Conservation (phyloP, 129 eudicot genomes). For the Centella asiatica region DNA sequence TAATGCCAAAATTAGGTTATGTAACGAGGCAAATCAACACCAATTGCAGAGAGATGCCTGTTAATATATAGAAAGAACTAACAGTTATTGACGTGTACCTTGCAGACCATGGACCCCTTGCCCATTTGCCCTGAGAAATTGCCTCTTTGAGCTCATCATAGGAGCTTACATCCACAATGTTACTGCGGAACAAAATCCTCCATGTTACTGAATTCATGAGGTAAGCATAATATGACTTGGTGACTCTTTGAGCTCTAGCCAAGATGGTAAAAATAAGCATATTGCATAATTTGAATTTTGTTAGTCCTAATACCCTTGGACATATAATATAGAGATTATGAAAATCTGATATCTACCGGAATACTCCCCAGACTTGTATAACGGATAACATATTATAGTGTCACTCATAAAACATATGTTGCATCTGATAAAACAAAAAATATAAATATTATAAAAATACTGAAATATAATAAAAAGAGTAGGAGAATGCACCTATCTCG, state of each 20-base stretch:
- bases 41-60: neutral
- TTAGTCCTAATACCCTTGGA: no score
- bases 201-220: no score
- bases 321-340: no score
- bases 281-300: no score
- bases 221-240: neutral
- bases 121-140: constrained; percentile 85
- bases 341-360: no score
- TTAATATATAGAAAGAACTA: neutral
- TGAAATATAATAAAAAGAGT: neutral
- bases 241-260: neutral
- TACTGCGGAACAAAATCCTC: constrained; percentile 35
- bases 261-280: no score
- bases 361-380: no score
- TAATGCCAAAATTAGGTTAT: neutral
- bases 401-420: no score
- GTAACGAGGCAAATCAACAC: neutral
- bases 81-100: constrained; percentile 35
- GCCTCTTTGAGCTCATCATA: constrained; percentile 79
- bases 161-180: constrained; percentile 85
- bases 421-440: no score
- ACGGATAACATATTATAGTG: no score
- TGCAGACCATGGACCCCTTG: constrained; percentile 96
- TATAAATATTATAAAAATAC: neutral
- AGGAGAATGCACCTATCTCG: constrained; percentile 60